Evolutionary conservation across 139 green algal species (phyloP), one percentile per base, ranked within the genome.

Genomic region (Chlorella sp.): DNA sequence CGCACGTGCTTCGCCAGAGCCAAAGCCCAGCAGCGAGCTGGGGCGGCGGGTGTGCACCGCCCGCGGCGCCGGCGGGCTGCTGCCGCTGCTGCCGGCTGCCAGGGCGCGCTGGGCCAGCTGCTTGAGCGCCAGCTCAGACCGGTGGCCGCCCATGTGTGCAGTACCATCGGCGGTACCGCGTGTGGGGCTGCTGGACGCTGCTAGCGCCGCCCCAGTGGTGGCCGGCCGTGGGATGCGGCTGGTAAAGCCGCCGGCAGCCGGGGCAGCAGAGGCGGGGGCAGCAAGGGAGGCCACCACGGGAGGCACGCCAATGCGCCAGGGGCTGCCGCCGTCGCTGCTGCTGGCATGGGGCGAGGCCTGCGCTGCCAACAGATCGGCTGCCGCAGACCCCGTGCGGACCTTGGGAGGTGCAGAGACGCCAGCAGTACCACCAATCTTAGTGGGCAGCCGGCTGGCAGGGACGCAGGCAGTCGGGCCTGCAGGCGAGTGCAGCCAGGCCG

Each of bases 41-140:
- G 42, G 42, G 42, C 79, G 79, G 42, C 79, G 42, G 42, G 39
- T 32, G 32, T 85, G 79, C 79, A 40, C 30, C 26, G 79, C 42
- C 26, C 30, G 79, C 11, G 28, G 79, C 15, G 28, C 79, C 42
- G 42, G 79, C 1, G 42, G 79, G 79, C 79, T 85, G 79, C 42
- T 69, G 78, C 77, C 9, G 77, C 77, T 30, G 77, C 78, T 53
- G 42, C 79, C 79, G 30, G 48, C 30, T 21, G 78, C 78, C 40
- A 66, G 40, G 39, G 40, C 78, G 28, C 40, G 78, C 40, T 66
- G 78, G 5, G 78, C 78, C 48, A 66, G 78, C 40, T 84, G 78
- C 40, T 84, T 84, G 32, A 83, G 39, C 14, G 77, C 77, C 24
- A 36, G 78, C 78, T 84, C 40, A n/a, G 78, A 84, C 39, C 78